Evolutionary conservation across 2,329 filamentous ascomycete species (phyloP).

Genomic region (Cercospora janseana): DNA sequence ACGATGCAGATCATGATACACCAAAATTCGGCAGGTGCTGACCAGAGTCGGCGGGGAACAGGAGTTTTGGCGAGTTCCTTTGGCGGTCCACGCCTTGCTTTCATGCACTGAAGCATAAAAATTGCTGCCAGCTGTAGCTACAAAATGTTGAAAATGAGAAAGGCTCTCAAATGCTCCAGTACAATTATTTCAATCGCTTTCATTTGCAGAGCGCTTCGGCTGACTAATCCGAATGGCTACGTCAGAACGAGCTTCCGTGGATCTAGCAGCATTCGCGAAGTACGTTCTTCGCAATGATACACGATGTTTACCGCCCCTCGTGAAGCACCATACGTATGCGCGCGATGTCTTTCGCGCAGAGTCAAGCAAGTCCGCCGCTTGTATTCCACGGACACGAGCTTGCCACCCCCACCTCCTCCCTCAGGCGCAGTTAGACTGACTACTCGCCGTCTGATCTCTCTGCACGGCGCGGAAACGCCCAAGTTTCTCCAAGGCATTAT

Average conservation of each 20-base stretch:
- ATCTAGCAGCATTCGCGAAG: not conserved
- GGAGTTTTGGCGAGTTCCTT: constrained; percentile 2
- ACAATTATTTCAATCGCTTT: not conserved
- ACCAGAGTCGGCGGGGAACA: not conserved
- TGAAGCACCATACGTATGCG: constrained; percentile 25
- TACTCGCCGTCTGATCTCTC: constrained; percentile 74
- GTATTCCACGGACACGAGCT: constrained; percentile 18
- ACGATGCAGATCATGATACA: constrained; percentile 11
- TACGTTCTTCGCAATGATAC: not conserved
- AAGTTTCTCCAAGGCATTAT: constrained; percentile 87
- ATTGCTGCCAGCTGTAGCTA: constrained; percentile 1
- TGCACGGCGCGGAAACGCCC: constrained; percentile 75
- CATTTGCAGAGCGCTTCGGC: not conserved
- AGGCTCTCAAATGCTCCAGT: not conserved
- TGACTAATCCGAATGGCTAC: constrained; percentile 3
- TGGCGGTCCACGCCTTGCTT: constrained; percentile 2
- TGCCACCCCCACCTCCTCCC: constrained; percentile 49
- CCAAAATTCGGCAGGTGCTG: not conserved
- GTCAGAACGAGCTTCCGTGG: not conserved
- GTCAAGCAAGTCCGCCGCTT: constrained; percentile 11
- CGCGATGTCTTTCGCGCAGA: constrained; percentile 25
- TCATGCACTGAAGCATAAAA: not conserved
- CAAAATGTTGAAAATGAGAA: constrained; percentile 3
- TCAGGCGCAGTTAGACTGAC: constrained; percentile 57
- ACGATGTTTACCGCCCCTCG: constrained; percentile 19